Percentiles rank a stretch among this genome's conserved stretches.
Evolutionary conservation across 164 flowering plant genomes (phyloP).

Genomic region (Akebia trifoliata): DNA sequence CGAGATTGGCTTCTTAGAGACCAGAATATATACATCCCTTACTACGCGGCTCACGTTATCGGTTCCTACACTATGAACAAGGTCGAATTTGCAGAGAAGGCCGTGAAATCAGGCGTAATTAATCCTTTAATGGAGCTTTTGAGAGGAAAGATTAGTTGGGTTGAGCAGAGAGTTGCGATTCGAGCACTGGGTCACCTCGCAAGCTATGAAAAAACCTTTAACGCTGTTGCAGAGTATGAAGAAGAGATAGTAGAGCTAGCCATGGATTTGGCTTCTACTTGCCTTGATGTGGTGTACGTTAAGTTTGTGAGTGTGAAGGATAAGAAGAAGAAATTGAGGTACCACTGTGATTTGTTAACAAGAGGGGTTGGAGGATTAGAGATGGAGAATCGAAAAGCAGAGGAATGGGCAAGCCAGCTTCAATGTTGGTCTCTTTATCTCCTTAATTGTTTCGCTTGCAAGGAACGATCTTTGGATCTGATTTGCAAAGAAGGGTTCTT

Average conservation of each 20-base stretch:
- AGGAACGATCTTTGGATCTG: conserved; percentile 35
- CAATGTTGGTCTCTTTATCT: conserved; percentile 81
- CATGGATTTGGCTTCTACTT: conserved; percentile 46
- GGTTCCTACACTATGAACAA: conserved; percentile 90
- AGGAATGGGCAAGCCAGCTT: conserved; percentile 86
- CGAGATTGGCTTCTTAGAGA: conserved; percentile 46
- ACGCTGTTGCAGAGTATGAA: conserved; percentile 39
- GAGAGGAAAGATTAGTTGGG: conserved; percentile 76
- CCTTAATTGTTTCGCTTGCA: conserved; percentile 67
- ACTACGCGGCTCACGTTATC: conserved; percentile 87
- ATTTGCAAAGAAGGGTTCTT: conserved; percentile 53
- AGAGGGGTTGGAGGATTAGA: conserved; percentile 65
- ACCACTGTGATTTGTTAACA: conserved; percentile 66
- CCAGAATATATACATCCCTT: conserved; percentile 81
- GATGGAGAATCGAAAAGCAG: conserved; percentile 68
- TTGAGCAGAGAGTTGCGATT: conserved; percentile 79
- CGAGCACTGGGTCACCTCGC: conserved; percentile 85
- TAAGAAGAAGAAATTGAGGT: conserved; percentile 34
- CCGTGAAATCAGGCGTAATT: conserved; percentile 57
- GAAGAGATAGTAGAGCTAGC: conserved; percentile 43
- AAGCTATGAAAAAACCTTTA: conserved; percentile 51
- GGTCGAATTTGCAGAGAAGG: conserved; percentile 51
- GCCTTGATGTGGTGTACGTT: conserved; percentile 45
- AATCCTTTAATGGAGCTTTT: conserved; percentile 64
- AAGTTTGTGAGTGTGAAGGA: conserved; percentile 40